Evolutionary conservation across 768 basidiomycete genomes (phyloP).

Genomic region (Mycena amicta): DNA sequence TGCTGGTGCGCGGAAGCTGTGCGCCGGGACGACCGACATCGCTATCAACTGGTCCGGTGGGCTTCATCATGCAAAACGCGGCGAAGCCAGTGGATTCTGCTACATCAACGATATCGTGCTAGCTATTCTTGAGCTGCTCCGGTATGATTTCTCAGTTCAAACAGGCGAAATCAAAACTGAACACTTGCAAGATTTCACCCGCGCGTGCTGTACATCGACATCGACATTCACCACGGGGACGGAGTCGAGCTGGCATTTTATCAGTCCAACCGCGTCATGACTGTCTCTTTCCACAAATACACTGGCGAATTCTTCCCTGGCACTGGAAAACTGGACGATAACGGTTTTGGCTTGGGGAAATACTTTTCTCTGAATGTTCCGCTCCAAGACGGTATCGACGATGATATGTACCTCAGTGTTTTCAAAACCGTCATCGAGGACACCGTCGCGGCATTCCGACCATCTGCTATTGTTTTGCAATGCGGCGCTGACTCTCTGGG

Average conservation of each 20-base stretch:
- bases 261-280: conserved; percentile 97
- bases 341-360: conserved; percentile 84
- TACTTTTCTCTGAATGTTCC: conserved; percentile 96
- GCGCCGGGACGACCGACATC: conserved; percentile 86
- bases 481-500: conserved; percentile 97
- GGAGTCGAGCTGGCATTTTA: conserved; percentile 99
- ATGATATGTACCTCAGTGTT: conserved; percentile 92
- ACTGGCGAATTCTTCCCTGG: conserved; percentile 98
- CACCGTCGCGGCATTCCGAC: conserved; percentile 85
- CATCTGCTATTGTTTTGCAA: conserved; percentile 89
- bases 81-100: conserved; percentile 98
- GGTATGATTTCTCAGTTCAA: conserved; percentile 60
- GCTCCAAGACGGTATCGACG: conserved; percentile 93
- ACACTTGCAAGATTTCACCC: conserved; percentile 83
- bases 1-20: conserved; percentile 87
- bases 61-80: conserved; percentile 96
- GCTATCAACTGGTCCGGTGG: conserved; percentile 99
- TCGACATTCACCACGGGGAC: conserved; percentile 98
- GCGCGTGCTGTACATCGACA: conserved; percentile 96
- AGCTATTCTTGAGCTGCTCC: conserved; percentile 87
- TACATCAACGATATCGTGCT: conserved; percentile 98
- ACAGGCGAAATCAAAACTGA: not conserved
- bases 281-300: conserved; percentile 99
- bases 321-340: conserved; percentile 94
- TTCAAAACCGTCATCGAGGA: conserved; percentile 98